Base-by-base conservation (phyloP, 2,329 filamentous ascomycete genomes). In the Colletotrichum sansevieriae region DNA sequence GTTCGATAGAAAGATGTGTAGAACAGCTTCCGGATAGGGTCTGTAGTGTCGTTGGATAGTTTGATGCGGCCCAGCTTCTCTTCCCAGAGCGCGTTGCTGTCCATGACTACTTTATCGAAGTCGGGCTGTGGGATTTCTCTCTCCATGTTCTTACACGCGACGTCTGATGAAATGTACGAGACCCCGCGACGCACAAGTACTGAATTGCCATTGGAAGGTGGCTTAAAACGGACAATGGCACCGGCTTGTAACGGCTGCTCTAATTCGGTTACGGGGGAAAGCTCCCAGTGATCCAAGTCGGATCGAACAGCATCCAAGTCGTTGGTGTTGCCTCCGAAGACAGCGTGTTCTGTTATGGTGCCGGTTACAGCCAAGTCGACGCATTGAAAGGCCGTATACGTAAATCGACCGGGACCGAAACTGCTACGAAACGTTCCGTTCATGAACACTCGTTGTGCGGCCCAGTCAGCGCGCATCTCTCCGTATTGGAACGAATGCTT, bases 1-100 rank as follows among this genome's bases (percentile, higher is more conserved):
- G 61, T 63, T 18, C 54, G 29, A 29, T 64, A 59, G 13, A 64
- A 64, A 4, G 54, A 64, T 2, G 62, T 64, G 12, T 64, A 64
- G 35, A 43, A 59, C 11, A 64, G 5, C 3, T 29, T 59, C 13
- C 55, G 33, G 5, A 64, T 51, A 3, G 43, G 8, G 11, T 64
- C 62, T 2, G 29, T n/a, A 1, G 62, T 64, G 6, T 51, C 35
- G 11, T 43, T 44, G 4, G 54, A 59, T 10, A 64, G 18, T 3
- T 25, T 37, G 3, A 59, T 59, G n/a, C 62, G 62, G 8, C 44
- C 18, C 6, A 64, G 44, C 33, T 25, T 59, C 0, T 51, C 54
- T 7, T 64, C 62, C 54, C 62, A 64, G 4, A 39, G 9, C 0
- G 43, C 43, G 12, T 64, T 59, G n/a, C 20, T 64, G 6, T 43